A percentile compares a stretch with the other conserved stretches of the same genome.
phyloP scores from a whole-genome alignment of 805 yeast genomes.

The Starmerella apis region DNA sequence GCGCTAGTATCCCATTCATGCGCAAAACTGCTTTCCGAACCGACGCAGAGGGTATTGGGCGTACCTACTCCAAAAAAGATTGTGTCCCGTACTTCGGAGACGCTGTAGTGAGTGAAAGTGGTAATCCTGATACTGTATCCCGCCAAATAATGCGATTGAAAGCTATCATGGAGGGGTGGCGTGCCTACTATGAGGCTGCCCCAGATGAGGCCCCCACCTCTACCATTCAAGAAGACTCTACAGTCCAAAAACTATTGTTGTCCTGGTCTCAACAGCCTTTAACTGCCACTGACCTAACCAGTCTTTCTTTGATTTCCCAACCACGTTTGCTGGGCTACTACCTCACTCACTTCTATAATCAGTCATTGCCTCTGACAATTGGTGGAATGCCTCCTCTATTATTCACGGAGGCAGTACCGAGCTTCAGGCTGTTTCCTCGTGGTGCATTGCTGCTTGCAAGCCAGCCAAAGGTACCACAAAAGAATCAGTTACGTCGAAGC shows the following conservation, averaged over 20 bases:
- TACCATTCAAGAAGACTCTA: constrained; percentile 19
- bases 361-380: constrained; percentile 46
- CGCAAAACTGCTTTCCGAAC: constrained; percentile 62
- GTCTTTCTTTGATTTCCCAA: constrained; percentile 48
- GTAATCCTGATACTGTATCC: not conserved
- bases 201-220: constrained; percentile 38
- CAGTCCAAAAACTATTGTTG: constrained; percentile 20
- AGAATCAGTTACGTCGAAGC: constrained; percentile 24
- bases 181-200: constrained; percentile 48
- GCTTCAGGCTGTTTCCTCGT: constrained; percentile 44
- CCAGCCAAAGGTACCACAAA: constrained; percentile 26
- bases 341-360: constrained; percentile 36
- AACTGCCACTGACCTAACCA: constrained; percentile 10
- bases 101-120: constrained; percentile 40
- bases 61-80: constrained; percentile 57
- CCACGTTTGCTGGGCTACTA: constrained; percentile 46
- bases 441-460: constrained; percentile 47
- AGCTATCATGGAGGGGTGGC: constrained; percentile 75
- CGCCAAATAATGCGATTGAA: constrained; percentile 46
- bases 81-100: constrained; percentile 91
- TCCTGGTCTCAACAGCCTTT: constrained; percentile 39
- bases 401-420: constrained; percentile 48
- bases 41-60: constrained; percentile 71
- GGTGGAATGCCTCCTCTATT: constrained; percentile 58
- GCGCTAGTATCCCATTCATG: constrained; percentile 47